These are phyloP conservation scores for Penicillium waksmanii DNA, from an alignment of 495 filamentous ascomycete genomes.

Conservation along the genomic window DNA sequence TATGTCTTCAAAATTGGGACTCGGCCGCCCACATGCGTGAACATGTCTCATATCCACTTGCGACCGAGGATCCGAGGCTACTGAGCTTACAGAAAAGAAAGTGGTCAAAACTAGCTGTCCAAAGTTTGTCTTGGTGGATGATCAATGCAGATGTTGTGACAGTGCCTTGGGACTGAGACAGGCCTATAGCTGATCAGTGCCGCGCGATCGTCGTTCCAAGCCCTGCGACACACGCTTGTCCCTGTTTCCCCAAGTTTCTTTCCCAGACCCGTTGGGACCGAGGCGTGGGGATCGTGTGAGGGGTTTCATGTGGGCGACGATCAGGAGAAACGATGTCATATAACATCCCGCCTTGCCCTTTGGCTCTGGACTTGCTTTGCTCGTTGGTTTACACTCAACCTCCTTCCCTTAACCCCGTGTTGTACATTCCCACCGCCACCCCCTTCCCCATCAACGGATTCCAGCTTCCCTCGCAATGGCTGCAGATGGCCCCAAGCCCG, in stretches of 20 bases:
- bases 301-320: conserved; percentile 35
- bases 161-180: neutral
- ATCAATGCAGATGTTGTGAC: neutral
- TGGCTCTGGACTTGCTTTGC: neutral
- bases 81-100: neutral
- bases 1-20: neutral
- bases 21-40: neutral
- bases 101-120: neutral
- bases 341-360: conserved; percentile 6
- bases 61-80: conserved; percentile 14
- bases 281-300: conserved; percentile 25
- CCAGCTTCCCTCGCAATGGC: conserved; percentile 19
- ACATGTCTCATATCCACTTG: conserved; percentile 5
- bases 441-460: neutral
- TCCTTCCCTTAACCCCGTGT: neutral
- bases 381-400: neutral
- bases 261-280: conserved; percentile 17
- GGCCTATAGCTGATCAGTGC: conserved; percentile 16
- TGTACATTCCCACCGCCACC: neutral
- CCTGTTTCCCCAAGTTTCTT: conserved; percentile 2
- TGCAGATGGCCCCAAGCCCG: conserved; percentile 51
- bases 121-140: neutral
- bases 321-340: conserved; percentile 10
- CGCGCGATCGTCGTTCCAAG: conserved; percentile 13
- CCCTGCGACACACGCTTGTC: conserved; percentile 4